Percentiles rank a stretch among this genome's conserved stretches.
phyloP scores from a whole-genome alignment of 345 rosid genomes.

The Aurinia saxatilis region DNA sequence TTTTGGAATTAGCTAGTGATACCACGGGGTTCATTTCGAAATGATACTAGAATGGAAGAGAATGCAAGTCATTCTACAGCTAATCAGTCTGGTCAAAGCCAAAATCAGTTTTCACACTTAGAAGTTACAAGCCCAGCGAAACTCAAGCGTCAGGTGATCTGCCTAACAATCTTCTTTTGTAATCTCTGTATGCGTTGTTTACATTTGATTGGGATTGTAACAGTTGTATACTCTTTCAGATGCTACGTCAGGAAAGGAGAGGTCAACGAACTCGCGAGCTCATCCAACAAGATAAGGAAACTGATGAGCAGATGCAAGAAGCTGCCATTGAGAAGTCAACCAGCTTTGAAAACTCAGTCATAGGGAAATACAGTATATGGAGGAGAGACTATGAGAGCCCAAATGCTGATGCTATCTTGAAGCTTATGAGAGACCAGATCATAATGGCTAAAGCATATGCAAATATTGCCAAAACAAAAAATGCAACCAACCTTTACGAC shows the following conservation, averaged over 20 bases:
- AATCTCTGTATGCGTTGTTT: not conserved
- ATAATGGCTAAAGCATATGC: conserved; percentile 96
- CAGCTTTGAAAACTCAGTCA: conserved; percentile 44
- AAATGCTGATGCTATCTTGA: conserved; percentile 75
- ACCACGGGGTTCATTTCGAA: conserved; percentile 33
- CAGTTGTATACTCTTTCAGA: conserved; percentile 37
- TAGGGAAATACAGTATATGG: conserved; percentile 86
- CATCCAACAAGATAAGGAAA: conserved; percentile 49
- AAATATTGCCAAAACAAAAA: conserved; percentile 68
- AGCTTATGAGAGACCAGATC: conserved; percentile 93
- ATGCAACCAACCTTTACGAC: conserved; percentile 45
- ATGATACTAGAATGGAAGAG: conserved; percentile 29
- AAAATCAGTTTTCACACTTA: conserved; percentile 22
- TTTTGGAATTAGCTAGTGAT: conserved; percentile 29
- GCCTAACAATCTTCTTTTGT: conserved; percentile 14
- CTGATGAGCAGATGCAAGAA: conserved; percentile 46
- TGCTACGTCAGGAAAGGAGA: conserved; percentile 54
- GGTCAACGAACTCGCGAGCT: conserved; percentile 55
- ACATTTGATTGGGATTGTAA: conserved; percentile 26
- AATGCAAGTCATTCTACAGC: conserved; percentile 19
- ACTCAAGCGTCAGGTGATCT: conserved; percentile 74
- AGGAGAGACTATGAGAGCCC: conserved; percentile 85
- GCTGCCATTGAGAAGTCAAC: conserved; percentile 56
- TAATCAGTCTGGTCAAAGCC: conserved; percentile 29
- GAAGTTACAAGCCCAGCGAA: conserved; percentile 59